Conservation (phyloP, 345 rosid species). For the Carallia pectinifolia region DNA sequence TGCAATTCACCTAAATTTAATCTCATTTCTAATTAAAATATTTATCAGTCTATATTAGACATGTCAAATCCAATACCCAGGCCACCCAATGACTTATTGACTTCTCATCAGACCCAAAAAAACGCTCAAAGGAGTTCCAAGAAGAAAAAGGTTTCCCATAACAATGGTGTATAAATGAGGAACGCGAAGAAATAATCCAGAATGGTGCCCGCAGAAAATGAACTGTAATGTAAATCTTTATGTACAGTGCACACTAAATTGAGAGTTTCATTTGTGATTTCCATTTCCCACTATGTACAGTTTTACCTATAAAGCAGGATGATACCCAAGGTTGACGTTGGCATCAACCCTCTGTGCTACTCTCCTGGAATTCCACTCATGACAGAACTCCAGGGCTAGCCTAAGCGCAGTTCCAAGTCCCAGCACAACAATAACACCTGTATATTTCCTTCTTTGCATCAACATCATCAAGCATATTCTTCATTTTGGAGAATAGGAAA, state of each 20-base stretch:
- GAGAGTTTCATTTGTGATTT: constrained; percentile 2
- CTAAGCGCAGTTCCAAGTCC: constrained; percentile 89
- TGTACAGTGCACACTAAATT: constrained; percentile 10
- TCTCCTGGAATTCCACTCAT: constrained; percentile 80
- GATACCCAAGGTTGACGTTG: constrained; percentile 51
- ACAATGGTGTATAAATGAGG: constrained; percentile 1
- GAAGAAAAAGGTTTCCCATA: background rate
- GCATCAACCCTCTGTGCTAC: constrained; percentile 66
- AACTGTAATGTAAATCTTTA: constrained; percentile 17
- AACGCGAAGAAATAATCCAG: constrained; percentile 10
- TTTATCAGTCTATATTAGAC: no score
- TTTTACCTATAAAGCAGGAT: constrained; percentile 56
- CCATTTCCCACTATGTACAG: constrained; percentile 27
- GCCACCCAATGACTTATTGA: no score
- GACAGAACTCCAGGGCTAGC: constrained; percentile 76
- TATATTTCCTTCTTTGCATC: constrained; percentile 5
- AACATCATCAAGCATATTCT: constrained; percentile 11
- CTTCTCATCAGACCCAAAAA: no score
- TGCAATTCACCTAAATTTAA: no score
- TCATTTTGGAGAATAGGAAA: background rate
- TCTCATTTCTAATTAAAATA: no score
- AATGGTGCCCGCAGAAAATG: constrained; percentile 7
- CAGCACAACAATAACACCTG: constrained; percentile 90
- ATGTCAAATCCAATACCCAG: no score
- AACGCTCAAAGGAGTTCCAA: background rate